These are phyloP conservation scores for Neonectria ditissima DNA, from an alignment of 2,329 filamentous ascomycete genomes.

Conservation along the genomic window DNA sequence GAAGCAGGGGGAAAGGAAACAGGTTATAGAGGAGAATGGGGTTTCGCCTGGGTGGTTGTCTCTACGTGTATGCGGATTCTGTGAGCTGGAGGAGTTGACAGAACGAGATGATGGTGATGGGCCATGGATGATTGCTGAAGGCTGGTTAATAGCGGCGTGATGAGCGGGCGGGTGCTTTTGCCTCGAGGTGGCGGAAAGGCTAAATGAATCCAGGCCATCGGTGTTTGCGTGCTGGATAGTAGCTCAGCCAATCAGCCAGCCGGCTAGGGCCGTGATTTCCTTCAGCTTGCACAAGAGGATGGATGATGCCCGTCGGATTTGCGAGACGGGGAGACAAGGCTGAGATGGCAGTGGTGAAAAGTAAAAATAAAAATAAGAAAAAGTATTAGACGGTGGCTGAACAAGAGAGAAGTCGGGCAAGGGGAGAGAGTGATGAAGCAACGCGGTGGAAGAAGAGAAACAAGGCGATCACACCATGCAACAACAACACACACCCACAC, in stretches of 20 bases:
- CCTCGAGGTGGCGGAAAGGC: conserved; percentile 26
- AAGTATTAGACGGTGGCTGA: neutral
- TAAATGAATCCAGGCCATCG: conserved; percentile 19
- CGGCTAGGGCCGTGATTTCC: conserved; percentile 24
- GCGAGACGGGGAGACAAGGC: conserved; percentile 3
- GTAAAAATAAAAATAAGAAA: neutral
- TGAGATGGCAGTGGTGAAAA: neutral
- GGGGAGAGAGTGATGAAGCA: neutral
- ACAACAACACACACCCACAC: conserved; percentile 24
- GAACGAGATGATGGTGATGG: conserved; percentile 17
- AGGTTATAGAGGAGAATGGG: neutral
- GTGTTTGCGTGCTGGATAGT: conserved; percentile 30
- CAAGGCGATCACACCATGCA: conserved; percentile 25
- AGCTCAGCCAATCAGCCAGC: conserved; percentile 30
- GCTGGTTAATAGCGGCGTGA: conserved; percentile 12
- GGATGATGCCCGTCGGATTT: neutral
- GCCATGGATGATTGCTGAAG: conserved; percentile 4
- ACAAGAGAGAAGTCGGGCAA: neutral
- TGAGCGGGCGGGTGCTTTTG: conserved; percentile 17
- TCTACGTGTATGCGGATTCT: conserved; percentile 18
- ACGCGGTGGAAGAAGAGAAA: conserved; percentile 3
- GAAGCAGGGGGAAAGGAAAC: neutral
- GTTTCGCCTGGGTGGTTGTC: neutral
- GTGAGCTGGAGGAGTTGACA: conserved; percentile 14
- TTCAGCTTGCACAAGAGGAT: conserved; percentile 7